These are phyloP conservation scores for Bacidia rubella DNA, from an alignment of 495 filamentous ascomycete species.

Conservation along the genomic window DNA sequence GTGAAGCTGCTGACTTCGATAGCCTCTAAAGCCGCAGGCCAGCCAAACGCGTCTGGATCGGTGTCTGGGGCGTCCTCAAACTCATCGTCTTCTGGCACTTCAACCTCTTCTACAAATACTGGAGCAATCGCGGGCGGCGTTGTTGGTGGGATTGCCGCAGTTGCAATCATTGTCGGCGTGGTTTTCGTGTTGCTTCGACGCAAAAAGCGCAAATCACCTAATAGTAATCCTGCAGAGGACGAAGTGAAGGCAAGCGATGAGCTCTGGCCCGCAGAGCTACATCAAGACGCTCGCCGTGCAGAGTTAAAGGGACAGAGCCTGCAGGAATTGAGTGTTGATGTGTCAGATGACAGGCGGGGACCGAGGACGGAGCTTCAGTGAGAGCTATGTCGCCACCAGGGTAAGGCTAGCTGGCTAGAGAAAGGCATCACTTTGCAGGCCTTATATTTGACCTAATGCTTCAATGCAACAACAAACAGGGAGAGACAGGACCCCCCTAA, in stretches of 20 bases:
- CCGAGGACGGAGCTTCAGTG: not conserved
- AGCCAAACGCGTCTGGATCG: not conserved
- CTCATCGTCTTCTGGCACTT: not conserved
- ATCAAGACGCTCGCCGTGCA: not conserved
- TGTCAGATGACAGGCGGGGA: not conserved
- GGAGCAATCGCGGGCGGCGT: slow-evolving; percentile 8
- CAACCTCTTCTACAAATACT: not conserved
- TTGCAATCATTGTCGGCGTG: not conserved
- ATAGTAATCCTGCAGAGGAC: not conserved
- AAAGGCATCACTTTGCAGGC: no score
- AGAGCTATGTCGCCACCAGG: no score
- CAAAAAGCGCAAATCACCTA: not conserved
- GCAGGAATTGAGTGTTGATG: not conserved
- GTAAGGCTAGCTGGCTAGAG: no score
- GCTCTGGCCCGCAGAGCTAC: not conserved
- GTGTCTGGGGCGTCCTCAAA: not conserved
- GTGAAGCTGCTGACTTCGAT: not conserved
- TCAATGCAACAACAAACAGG: no score
- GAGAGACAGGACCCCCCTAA: no score
- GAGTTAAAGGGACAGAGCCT: not conserved
- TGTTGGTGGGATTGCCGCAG: slow-evolving; percentile 4
- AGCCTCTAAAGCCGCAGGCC: not conserved
- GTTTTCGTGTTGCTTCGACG: not conserved
- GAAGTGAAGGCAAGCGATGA: not conserved
- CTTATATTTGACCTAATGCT: no score